Evolutionary conservation across 2,329 filamentous ascomycete genomes (phyloP).

Genomic region (Sordariomycetes sp.): DNA sequence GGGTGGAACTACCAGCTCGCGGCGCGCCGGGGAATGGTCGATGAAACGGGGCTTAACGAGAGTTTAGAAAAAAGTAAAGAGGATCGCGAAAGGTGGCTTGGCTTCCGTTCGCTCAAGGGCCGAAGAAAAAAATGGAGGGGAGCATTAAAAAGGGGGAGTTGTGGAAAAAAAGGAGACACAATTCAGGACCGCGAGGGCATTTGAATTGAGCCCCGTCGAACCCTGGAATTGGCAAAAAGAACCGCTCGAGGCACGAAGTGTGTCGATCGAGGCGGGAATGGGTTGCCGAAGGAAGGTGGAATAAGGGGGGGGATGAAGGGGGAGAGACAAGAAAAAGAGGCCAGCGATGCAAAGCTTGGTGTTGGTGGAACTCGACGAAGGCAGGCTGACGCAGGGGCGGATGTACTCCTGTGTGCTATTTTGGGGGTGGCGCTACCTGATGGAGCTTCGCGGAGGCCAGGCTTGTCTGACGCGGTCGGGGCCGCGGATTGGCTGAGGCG

Average conservation of each 20-base stretch:
- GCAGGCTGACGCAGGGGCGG: not conserved
- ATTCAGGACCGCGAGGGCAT: not conserved
- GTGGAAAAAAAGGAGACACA: not conserved
- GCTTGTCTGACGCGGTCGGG: not conserved
- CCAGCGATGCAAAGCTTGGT: conserved; percentile 2
- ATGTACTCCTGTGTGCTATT: not conserved
- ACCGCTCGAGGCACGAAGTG: not conserved
- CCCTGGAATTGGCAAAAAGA: not conserved
- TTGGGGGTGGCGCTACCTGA: not conserved
- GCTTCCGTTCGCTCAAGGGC: not conserved
- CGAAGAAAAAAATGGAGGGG: not conserved
- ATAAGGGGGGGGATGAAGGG: not conserved
- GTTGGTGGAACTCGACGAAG: not conserved
- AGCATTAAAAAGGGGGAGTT: not conserved
- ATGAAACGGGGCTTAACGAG: conserved; percentile 3
- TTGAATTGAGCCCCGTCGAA: not conserved
- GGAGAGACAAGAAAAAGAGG: not conserved
- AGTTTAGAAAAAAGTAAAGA: not conserved
- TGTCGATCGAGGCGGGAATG: not conserved
- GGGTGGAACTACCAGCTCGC: not conserved
- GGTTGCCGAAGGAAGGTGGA: not conserved
- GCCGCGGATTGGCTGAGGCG: no score
- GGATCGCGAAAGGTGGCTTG: not conserved
- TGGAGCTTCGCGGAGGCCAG: not conserved
- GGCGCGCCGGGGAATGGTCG: not conserved